Percentiles rank a stretch among this genome's conserved stretches.
phyloP scores from a whole-genome alignment of 2,329 filamentous ascomycete genomes.

The Xylaria sp. region DNA sequence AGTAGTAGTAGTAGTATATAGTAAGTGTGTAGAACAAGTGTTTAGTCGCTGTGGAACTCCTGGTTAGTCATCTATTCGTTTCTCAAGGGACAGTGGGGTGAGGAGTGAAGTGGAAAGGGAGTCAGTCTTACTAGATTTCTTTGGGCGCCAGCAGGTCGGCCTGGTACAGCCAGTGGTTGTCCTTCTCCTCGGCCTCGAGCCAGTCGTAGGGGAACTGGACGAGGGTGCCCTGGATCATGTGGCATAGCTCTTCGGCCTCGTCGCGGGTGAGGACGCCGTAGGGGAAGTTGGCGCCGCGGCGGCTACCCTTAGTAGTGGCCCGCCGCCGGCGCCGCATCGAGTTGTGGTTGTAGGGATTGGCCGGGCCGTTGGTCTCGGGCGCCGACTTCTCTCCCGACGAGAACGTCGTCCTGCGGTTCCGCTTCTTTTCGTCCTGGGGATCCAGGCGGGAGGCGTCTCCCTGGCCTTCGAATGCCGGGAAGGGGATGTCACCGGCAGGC shows the following conservation, averaged over 20 bases:
- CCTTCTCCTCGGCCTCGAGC: slow-evolving; percentile 87
- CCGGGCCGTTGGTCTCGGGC: slow-evolving; percentile 37
- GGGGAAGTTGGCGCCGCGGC: slow-evolving; percentile 61
- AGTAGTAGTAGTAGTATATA: no score
- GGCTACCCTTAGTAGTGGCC: slow-evolving; percentile 70
- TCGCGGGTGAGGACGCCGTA: slow-evolving; percentile 77
- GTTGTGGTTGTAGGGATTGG: slow-evolving; percentile 39
- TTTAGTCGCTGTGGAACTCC: slow-evolving; percentile 28
- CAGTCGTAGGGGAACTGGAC: slow-evolving; percentile 97
- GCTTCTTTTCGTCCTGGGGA: slow-evolving; percentile 41
- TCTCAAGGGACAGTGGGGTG: background rate
- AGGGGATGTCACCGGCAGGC: slow-evolving; percentile 47
- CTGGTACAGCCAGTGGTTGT: slow-evolving; percentile 95
- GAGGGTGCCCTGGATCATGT: slow-evolving; percentile 82
- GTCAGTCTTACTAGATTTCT: slow-evolving; percentile 84
- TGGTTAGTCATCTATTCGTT: slow-evolving; percentile 19
- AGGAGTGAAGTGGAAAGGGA: background rate
- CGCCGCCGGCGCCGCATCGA: slow-evolving; percentile 66
- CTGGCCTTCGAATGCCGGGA: slow-evolving; percentile 50
- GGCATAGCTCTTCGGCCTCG: slow-evolving; percentile 81
- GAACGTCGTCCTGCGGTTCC: slow-evolving; percentile 59
- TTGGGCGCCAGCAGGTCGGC: slow-evolving; percentile 94
- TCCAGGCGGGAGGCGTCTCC: slow-evolving; percentile 29
- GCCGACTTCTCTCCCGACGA: slow-evolving; percentile 55
- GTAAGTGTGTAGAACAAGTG: background rate